Conservation (phyloP, 208 protist species). For the Wallacemonas sp. region DNA sequence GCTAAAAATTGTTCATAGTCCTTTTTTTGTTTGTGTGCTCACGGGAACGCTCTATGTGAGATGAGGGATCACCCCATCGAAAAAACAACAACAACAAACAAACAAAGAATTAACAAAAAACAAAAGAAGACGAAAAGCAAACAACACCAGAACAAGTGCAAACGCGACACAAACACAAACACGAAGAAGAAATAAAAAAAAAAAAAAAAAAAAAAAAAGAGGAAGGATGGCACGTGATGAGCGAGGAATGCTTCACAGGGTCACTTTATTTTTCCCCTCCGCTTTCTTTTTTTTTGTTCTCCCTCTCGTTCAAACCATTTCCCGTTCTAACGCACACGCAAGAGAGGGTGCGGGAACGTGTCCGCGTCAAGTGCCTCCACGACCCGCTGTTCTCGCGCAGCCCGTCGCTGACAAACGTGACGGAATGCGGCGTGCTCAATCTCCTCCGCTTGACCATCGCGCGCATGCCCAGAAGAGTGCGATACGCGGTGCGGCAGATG, state of each 20-base stretch:
- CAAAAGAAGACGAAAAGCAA: slow-evolving; percentile 11
- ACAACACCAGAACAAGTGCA: slow-evolving; percentile 5
- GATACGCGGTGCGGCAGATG: too few relatives aligned
- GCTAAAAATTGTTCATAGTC: too few relatives aligned
- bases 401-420: neutral
- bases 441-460: neutral
- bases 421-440: neutral
- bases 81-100: slow-evolving; percentile 1
- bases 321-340: slow-evolving; percentile 2
- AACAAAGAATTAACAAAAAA: slow-evolving; percentile 12
- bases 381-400: neutral
- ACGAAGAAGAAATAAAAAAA: neutral
- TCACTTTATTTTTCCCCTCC: too few relatives aligned
- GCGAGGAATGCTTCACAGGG: too few relatives aligned
- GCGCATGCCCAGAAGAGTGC: too few relatives aligned
- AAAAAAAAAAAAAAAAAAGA: slow-evolving; percentile 11
- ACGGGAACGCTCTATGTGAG: too few relatives aligned
- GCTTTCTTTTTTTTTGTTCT: too few relatives aligned
- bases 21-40: too few relatives aligned
- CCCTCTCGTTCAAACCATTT: neutral
- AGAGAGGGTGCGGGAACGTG: neutral
- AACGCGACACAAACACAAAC: neutral
- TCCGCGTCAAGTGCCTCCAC: neutral
- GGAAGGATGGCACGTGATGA: neutral
- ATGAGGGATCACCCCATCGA: too few relatives aligned